Base-by-base conservation (phyloP, 192 early-diverging fungal genomes). In the Paraglomus brasilianum region DNA sequence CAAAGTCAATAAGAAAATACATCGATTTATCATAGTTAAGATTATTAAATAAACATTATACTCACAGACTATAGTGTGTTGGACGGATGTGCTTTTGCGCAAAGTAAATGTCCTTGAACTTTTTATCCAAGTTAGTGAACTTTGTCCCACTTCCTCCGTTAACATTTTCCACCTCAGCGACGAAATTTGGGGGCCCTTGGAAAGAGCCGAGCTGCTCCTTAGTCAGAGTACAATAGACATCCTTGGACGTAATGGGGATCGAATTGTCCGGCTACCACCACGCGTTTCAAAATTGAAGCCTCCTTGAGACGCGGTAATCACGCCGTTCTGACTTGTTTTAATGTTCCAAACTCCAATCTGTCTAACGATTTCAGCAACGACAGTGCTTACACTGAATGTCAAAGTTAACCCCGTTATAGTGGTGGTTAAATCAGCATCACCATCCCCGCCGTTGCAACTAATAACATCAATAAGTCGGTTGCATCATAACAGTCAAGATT, bases 321-420 rank as follows among this genome's bases (percentile, higher is more conserved):
- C 57, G 15, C 69, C 69, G 53, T 62, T 62, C 40, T 62, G 56
- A 14, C 38, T 41, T 30, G 42, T 71, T 13, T 48, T 21, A 15
- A 71, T 61, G 21, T 71, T 71, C 69, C 58, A 71, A 22, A 62
- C 49, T 41, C 30, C 8, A 41, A 71, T 22, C 40, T 71, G 69
- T 39, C 57, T 17, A 41, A 47, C 50, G 49, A 71, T 71, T 45
- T 71, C 69, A 17, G 45, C 46, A 21, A 62, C 69, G 36, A 49
- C 58, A 46, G 61, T n/a, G n/a, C n/a, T n/a, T n/a, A n/a, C n/a
- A n/a, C n/a, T n/a, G n/a, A n/a, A n/a, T n/a, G n/a, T n/a, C n/a
- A n/a, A n/a, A n/a, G n/a, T n/a, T n/a, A n/a, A n/a, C n/a, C n/a
- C n/a, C n/a, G n/a, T n/a, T n/a, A n/a, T n/a, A n/a, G n/a, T n/a